Evolutionary conservation across 257 asterid genomes (phyloP).

Genomic region (Solanum arcanum): DNA sequence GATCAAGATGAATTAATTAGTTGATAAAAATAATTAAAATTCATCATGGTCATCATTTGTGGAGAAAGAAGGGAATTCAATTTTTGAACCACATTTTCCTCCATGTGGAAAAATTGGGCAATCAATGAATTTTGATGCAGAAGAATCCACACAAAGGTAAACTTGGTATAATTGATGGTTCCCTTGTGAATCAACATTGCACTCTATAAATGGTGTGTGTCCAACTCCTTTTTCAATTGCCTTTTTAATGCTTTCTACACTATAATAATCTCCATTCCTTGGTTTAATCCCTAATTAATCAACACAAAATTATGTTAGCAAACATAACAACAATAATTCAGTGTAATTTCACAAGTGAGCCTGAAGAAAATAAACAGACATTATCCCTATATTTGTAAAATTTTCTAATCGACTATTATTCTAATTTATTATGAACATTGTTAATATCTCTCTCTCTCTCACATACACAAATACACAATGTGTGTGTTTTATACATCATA

Average conservation of each 20-base stretch:
- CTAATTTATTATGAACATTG: not conserved
- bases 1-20: not conserved
- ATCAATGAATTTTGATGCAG: conserved; percentile 37
- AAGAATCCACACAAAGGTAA: conserved; percentile 56
- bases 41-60: conserved; percentile 9
- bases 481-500: not conserved
- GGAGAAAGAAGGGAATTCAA: conserved; percentile 56
- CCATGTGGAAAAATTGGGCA: conserved; percentile 61
- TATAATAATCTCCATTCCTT: conserved; percentile 28
- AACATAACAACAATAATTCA: not conserved
- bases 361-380: accelerated
- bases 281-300: conserved; percentile 38
- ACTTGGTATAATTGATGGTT: conserved; percentile 55
- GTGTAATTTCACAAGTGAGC: not conserved
- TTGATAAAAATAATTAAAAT: not conserved
- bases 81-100: conserved; percentile 28
- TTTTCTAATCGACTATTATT: not conserved
- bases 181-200: conserved; percentile 47
- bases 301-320: not conserved
- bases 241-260: conserved; percentile 25
- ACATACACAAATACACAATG: too few species aligned
- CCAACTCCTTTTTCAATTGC: conserved; percentile 50
- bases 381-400: too few species aligned
- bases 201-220: conserved; percentile 43
- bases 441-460: too few species aligned